A percentile compares a stretch with the other conserved stretches of the same genome.
These are phyloP conservation scores for Pichia occidentalis DNA, from an alignment of 805 yeast species.

Conservation along the genomic window DNA sequence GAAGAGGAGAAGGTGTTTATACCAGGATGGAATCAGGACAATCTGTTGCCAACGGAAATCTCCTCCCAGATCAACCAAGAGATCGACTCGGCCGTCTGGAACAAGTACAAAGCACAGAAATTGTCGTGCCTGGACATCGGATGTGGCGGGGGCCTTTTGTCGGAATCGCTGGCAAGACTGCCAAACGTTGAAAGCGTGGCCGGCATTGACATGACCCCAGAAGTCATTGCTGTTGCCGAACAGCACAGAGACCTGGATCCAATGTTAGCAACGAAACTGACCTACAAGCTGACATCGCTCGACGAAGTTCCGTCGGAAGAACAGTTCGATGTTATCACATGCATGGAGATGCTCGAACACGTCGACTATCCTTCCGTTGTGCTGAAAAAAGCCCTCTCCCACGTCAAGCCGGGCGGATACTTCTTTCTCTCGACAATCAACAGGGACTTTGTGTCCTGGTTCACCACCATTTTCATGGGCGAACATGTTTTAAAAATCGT, in stretches of 20 bases:
- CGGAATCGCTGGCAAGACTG: constrained; percentile 81
- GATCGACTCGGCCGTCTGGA: constrained; percentile 41
- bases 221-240: constrained; percentile 75
- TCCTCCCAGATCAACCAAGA: constrained; percentile 41
- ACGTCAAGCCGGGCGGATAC: constrained; percentile 76
- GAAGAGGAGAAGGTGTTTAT: constrained; percentile 49
- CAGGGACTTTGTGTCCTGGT: constrained; percentile 79
- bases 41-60: constrained; percentile 56
- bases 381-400: constrained; percentile 56
- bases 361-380: constrained; percentile 79
- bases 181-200: constrained; percentile 53
- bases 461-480: constrained; percentile 88
- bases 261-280: constrained; percentile 37
- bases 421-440: constrained; percentile 87
- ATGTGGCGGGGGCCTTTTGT: constrained; percentile 95
- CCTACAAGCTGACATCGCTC: constrained; percentile 54
- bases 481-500: constrained; percentile 76
- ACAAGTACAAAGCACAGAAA: constrained; percentile 30
- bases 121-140: constrained; percentile 78
- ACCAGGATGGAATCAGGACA: constrained; percentile 65
- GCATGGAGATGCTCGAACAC: constrained; percentile 94
- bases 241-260: constrained; percentile 67
- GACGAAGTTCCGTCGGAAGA: constrained; percentile 46
- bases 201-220: constrained; percentile 83
- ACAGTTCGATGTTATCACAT: constrained; percentile 69